Base-by-base conservation (phyloP, 2,329 filamentous ascomycete species). In the Dichotomopilus funicola region DNA sequence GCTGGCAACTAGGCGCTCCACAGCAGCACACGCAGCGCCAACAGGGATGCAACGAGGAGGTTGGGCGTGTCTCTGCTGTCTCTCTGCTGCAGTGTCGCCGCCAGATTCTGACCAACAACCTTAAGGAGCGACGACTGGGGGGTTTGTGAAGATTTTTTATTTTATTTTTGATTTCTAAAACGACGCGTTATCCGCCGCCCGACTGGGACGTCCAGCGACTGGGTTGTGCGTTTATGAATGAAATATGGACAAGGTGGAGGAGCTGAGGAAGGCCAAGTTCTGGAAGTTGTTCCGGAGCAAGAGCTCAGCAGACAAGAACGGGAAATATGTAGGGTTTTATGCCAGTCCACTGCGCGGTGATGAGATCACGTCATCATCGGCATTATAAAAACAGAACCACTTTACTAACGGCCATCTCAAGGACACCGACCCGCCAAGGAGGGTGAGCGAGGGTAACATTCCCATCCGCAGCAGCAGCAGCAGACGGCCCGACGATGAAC, bases 201-300 rank as follows among this genome's bases (percentile, higher is more conserved):
- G 47, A 27, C 19, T 27, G 19, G 19, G 3, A 27, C 19, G 19
- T 27, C 19, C 19, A 27, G 19, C 19, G 41, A 13, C 38, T 33
- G 19, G 43, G n/a, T 12, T 40, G 36, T 41, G 43, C 46, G 13
- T 31, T 12, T 10, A 48, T 12, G 5, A 61, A 38, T 8, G 12
- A 38, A 42, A 42, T 8, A 42, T 42, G 40, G 40, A 42, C 11
- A 13, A 42, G 11, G 11, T 64, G 53, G 66, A 63, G 33, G 67
- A 63, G 40, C 52, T 61, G 35, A 69, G 62, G 51, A 75, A 75
- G 68, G 75, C 73, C 62, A 69, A 73, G 49, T 76, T 80, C 58
- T 76, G 73, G 74, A 70, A 72, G 57, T 68, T 83, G 54, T 72
- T 82, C 61, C 75, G 78, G 59, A 75, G 70, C 58, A 73, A 73